phyloP scores from a whole-genome alignment of 768 basidiomycete species.

The Flagelloscypha sp. region DNA sequence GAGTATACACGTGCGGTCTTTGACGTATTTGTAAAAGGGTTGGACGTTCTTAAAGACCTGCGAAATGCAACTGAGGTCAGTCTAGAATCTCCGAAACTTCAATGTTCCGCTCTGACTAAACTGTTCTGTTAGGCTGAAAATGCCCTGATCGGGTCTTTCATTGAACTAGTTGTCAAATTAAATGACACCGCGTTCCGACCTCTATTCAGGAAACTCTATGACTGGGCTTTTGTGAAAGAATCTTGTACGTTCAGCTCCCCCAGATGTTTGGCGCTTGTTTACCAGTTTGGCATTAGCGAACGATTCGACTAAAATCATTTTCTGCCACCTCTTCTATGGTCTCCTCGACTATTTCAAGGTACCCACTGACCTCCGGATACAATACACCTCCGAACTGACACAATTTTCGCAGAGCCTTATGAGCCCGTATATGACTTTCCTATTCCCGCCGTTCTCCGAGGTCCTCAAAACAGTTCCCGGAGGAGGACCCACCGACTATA shows the following conservation, averaged over 20 bases:
- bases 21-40: slow-evolving; percentile 71
- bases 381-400: neutral
- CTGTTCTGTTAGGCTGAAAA: slow-evolving; percentile 38
- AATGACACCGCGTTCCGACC: slow-evolving; percentile 90
- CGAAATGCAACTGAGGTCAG: slow-evolving; percentile 20
- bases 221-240: slow-evolving; percentile 81
- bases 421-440: slow-evolving; percentile 82
- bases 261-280: neutral
- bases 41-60: slow-evolving; percentile 43
- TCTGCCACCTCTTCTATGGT: slow-evolving; percentile 64
- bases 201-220: slow-evolving; percentile 82
- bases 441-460: slow-evolving; percentile 60
- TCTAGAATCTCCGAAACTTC: slow-evolving; percentile 1
- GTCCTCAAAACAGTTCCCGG: slow-evolving; percentile 44
- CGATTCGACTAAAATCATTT: slow-evolving; percentile 51
- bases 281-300: slow-evolving; percentile 17
- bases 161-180: slow-evolving; percentile 84
- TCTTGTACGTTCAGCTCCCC: slow-evolving; percentile 25
- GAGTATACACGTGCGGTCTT: slow-evolving; percentile 62
- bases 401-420: slow-evolving; percentile 54
- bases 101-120: neutral
- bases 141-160: slow-evolving; percentile 61
- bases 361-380: slow-evolving; percentile 9
- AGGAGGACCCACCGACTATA: slow-evolving; percentile 22
- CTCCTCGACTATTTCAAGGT: slow-evolving; percentile 89